A percentile compares a stretch with the other conserved stretches of the same genome.
phyloP scores from a whole-genome alignment of 1,139 yeast species.

The Candida sanyaensis region DNA sequence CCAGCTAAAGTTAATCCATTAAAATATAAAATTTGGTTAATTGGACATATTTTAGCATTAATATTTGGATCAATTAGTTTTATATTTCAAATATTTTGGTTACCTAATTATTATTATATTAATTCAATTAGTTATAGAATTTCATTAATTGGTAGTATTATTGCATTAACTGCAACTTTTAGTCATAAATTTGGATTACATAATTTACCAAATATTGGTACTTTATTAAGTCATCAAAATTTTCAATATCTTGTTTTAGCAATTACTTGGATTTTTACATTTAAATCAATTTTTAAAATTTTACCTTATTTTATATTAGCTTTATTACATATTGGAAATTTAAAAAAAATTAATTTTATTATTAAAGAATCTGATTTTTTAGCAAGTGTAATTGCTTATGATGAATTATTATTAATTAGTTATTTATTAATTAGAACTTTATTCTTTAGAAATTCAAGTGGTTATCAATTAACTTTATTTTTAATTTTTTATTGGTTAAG shows the following conservation, averaged over 20 bases:
- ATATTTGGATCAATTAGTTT: slow-evolving; percentile 52
- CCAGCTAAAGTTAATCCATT: slow-evolving; percentile 37
- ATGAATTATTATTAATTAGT: slow-evolving; percentile 56
- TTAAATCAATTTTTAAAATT: slow-evolving; percentile 65
- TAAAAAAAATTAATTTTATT: slow-evolving; percentile 43
- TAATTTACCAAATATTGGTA: slow-evolving; percentile 55
- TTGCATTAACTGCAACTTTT: slow-evolving; percentile 56
- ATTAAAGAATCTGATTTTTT: slow-evolving; percentile 39
- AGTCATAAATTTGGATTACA: slow-evolving; percentile 57
- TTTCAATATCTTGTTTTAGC: slow-evolving; percentile 64
- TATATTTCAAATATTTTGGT: slow-evolving; percentile 47
- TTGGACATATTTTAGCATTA: slow-evolving; percentile 57
- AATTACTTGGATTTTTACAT: slow-evolving; percentile 60
- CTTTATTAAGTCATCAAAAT: slow-evolving; percentile 66
- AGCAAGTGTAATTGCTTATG: slow-evolving; percentile 56
- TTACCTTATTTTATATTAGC: slow-evolving; percentile 61
- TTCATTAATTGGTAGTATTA: slow-evolving; percentile 55
- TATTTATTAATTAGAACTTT: slow-evolving; percentile 60
- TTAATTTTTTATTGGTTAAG: slow-evolving; percentile 69
- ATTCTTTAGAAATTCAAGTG: slow-evolving; percentile 65
- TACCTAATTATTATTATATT: slow-evolving; percentile 45
- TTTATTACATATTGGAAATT: slow-evolving; percentile 51
- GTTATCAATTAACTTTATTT: slow-evolving; percentile 62
- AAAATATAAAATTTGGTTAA: slow-evolving; percentile 58
- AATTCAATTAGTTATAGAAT: slow-evolving; percentile 53